These are phyloP conservation scores for Neurospora pannonica DNA, from an alignment of 495 filamentous ascomycete genomes.

Conservation along the genomic window DNA sequence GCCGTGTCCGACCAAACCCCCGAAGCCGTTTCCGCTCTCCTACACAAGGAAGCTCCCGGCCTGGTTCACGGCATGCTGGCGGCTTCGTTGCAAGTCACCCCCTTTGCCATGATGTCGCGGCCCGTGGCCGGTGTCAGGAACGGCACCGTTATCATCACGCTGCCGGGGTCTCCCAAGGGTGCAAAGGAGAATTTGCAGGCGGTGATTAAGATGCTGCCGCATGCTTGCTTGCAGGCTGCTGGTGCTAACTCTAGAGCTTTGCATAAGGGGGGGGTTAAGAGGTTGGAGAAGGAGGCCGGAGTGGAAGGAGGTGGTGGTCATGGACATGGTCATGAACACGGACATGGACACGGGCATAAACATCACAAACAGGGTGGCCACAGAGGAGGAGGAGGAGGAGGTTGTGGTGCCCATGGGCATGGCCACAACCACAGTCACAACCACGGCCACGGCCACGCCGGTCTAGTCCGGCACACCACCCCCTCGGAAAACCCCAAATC, in stretches of 20 bases:
- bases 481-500: constrained; percentile 46
- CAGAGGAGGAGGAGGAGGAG: not conserved
- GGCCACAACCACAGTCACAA: constrained; percentile 40
- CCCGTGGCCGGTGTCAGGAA: constrained; percentile 86
- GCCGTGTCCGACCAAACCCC: constrained; percentile 81
- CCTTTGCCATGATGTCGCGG: constrained; percentile 96
- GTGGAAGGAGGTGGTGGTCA: constrained; percentile 14
- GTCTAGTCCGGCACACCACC: constrained; percentile 62
- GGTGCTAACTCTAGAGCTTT: constrained; percentile 72
- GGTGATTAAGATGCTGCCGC: constrained; percentile 80
- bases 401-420: constrained; percentile 40
- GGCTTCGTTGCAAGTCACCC: constrained; percentile 74
- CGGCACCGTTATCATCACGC: constrained; percentile 74
- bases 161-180: constrained; percentile 95
- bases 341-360: constrained; percentile 18
- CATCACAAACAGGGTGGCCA: constrained; percentile 40
- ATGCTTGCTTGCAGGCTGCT: constrained; percentile 84
- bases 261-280: constrained; percentile 71
- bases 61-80: constrained; percentile 92
- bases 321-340: constrained; percentile 13
- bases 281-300: constrained; percentile 78
- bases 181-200: constrained; percentile 91
- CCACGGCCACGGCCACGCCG: constrained; percentile 55
- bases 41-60: constrained; percentile 82
- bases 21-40: constrained; percentile 73